Conservation (phyloP, 352 stramenopile genomes). For the Plasmopara muralis region DNA sequence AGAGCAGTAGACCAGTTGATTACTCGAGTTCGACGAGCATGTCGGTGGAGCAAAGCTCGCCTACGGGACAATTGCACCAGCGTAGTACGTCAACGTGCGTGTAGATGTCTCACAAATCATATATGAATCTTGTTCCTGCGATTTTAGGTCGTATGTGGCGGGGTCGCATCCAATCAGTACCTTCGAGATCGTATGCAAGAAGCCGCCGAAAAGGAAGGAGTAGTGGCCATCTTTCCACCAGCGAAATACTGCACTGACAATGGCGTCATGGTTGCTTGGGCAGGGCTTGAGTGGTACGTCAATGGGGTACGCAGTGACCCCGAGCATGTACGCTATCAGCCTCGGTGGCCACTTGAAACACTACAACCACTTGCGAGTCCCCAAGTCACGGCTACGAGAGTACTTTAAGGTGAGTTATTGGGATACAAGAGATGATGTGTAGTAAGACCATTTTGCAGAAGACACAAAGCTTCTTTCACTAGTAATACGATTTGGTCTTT, state of each 20-base stretch:
- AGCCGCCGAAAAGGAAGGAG: slow-evolving; percentile 38
- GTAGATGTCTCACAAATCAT: background rate
- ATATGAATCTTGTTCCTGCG: slow-evolving; percentile 2
- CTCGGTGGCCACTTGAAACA: slow-evolving; percentile 68
- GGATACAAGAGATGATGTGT: too few species aligned
- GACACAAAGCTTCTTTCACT: too few species aligned
- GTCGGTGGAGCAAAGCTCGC: slow-evolving; percentile 67
- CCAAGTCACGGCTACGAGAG: too few species aligned
- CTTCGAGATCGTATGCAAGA: slow-evolving; percentile 82
- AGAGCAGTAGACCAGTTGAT: slow-evolving; percentile 52
- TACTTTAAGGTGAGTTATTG: too few species aligned
- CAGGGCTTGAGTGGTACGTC: slow-evolving; percentile 68
- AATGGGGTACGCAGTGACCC: slow-evolving; percentile 54
- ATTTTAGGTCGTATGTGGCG: slow-evolving; percentile 90
- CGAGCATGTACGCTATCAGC: slow-evolving; percentile 46
- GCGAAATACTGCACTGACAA: slow-evolving; percentile 97
- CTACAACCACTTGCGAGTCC: slow-evolving; percentile 34
- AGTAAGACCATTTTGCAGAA: too few species aligned
- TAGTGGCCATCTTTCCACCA: slow-evolving; percentile 48
- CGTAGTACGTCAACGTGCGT: slow-evolving; percentile 45
- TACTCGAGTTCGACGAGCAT: slow-evolving; percentile 82
- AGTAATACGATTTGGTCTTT: too few species aligned
- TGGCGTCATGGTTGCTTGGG: slow-evolving; percentile 95
- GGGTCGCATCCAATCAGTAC: slow-evolving; percentile 96
- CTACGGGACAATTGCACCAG: slow-evolving; percentile 46